Conservation (phyloP, 176 grass and related monocot species). For the Puccinellia tenuiflora region DNA sequence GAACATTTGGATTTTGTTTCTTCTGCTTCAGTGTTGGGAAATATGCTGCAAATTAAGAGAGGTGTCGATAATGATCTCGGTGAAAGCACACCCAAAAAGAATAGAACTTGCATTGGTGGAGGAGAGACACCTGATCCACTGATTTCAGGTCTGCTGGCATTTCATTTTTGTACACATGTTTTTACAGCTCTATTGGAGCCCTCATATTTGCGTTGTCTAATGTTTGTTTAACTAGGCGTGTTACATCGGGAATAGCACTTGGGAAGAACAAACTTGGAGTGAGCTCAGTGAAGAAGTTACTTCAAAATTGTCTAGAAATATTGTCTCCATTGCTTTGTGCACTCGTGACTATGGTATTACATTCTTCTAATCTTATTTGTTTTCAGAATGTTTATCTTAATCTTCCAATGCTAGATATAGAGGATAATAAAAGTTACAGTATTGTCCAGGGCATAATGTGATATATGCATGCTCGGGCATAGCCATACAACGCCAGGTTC, state of each 20-base stretch:
- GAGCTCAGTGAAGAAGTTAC: background rate
- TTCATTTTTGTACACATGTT: background rate
- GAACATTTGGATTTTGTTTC: background rate
- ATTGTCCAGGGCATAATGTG: background rate
- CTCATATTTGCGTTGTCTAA: background rate
- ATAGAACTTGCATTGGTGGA: background rate
- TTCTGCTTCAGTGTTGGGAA: background rate
- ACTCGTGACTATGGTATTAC: background rate
- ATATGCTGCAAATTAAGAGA: background rate
- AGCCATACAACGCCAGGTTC: background rate
- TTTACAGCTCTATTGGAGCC: background rate
- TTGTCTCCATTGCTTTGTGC: background rate
- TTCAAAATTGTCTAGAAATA: background rate
- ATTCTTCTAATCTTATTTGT: background rate
- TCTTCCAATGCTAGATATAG: background rate
- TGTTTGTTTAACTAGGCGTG: background rate
- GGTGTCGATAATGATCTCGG: background rate
- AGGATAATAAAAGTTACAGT: background rate
- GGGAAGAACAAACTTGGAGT: background rate
- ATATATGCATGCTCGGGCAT: conserved; percentile 18
- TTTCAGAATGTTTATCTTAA: background rate
- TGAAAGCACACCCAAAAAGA: background rate
- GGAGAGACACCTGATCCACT: background rate
- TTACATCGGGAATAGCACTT: background rate
- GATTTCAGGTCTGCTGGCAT: background rate